Percentiles rank a stretch among this genome's conserved stretches.
These are phyloP conservation scores for Aegilops umbellulata DNA, from an alignment of 176 grass and related monocot genomes.

Conservation along the genomic window DNA sequence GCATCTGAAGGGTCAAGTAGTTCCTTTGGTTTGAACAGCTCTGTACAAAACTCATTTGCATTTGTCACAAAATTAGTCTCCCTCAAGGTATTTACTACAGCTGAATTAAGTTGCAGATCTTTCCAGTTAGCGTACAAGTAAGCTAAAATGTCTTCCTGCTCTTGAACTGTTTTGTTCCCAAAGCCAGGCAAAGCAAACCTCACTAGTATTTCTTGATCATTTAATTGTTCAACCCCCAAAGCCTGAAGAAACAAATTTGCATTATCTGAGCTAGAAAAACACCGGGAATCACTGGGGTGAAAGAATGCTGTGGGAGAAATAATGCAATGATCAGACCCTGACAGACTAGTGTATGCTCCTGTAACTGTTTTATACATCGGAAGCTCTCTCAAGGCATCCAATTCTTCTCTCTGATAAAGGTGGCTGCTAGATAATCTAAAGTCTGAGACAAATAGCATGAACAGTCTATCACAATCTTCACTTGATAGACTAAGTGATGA, in stretches of 20 bases:
- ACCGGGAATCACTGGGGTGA: conserved; percentile 65
- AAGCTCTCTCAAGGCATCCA: conserved; percentile 81
- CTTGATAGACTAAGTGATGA: conserved; percentile 55
- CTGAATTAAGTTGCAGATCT: conserved; percentile 71
- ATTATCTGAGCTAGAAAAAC: conserved; percentile 57
- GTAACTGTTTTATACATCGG: conserved; percentile 87
- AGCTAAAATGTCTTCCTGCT: conserved; percentile 83
- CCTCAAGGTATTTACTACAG: conserved; percentile 62
- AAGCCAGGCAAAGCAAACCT: conserved; percentile 90
- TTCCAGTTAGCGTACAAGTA: conserved; percentile 88
- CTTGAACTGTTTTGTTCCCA: conserved; percentile 68
- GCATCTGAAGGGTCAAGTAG: conserved; percentile 83
- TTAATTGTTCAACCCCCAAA: conserved; percentile 78
- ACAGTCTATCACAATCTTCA: conserved; percentile 69
- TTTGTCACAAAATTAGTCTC: conserved; percentile 75
- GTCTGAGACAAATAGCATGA: conserved; percentile 75
- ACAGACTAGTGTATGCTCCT: conserved; percentile 76
- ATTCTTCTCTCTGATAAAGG: conserved; percentile 76
- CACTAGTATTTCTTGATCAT: conserved; percentile 80
- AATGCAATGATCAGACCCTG: conserved; percentile 67
- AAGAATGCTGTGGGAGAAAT: conserved; percentile 83
- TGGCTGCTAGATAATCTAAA: conserved; percentile 49
- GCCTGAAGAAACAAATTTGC: conserved; percentile 65
- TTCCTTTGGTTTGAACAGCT: conserved; percentile 80
- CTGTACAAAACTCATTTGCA: conserved; percentile 68